Base-by-base conservation (phyloP, 2,329 filamentous ascomycete genomes). In the Colletotrichum sp. region DNA sequence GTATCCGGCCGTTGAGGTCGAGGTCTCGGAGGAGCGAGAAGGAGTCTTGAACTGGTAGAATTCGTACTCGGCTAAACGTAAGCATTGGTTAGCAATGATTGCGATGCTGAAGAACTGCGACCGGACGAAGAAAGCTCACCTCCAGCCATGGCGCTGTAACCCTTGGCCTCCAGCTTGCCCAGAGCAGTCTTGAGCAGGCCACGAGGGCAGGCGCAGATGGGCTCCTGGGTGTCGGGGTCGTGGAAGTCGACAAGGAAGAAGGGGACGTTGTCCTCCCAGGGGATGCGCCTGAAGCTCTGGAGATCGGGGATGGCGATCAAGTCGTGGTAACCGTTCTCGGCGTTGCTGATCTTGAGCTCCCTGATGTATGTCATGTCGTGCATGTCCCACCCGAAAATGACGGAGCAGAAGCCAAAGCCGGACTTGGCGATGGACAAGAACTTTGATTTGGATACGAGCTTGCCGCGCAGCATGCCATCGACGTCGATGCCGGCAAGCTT, bases 321-420 rank as follows among this genome's bases (percentile, higher is more conserved):
- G 84, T 98, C 96, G 78, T 93, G 91, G 85, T 98, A 98, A 58
- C 96, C 96, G 83, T 98, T 98, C 81, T 95, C 93, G 79, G 94
- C 94, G 86, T 98, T 98, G 86, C 95, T 97, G 84, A 98, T 94
- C 81, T 91, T 91, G 78, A 98, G 91, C 86, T 98, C 96, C 80
- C 90, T 92, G 83, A 95, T 93, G 84, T 98, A 98, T 13, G 95
- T 98, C 87, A 92, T 90, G 82, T 98, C 96, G 85, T 98, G 96
- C 95, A 98, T 98, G 85, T 98, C 96, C 96, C 96, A 98, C 83
- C 96, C 96, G 81, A 98, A 98, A 78, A 98, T 92, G 79, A 98
- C 95, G 24, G 94, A 97, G 88, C 96, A 98, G 88, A 98, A 98
- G 70, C 96, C 96, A 80, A 98, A 98, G 67, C 96, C 96, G 60